Evolutionary conservation across 176 grass and related monocot species (phyloP).

Genomic region (Oropetium thomaeum): DNA sequence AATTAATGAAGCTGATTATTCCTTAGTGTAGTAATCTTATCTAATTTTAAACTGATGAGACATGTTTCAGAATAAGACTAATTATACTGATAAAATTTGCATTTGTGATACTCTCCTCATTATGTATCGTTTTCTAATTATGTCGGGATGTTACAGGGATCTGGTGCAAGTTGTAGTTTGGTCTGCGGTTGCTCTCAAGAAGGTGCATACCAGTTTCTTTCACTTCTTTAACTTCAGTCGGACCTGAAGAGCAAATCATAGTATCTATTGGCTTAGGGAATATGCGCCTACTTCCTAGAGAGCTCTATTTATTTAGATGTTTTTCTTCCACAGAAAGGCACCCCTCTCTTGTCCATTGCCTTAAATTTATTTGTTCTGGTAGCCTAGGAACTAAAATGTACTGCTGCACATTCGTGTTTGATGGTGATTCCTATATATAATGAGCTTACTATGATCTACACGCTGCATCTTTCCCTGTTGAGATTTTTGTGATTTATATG

Average conservation of each 20-base stretch:
- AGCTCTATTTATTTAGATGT: conserved; percentile 46
- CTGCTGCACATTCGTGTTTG: conserved; percentile 34
- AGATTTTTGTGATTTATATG: neutral
- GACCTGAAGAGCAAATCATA: conserved; percentile 34
- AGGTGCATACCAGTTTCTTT: conserved; percentile 30
- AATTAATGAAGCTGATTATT: neutral
- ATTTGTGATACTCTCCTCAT: neutral
- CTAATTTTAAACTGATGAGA: neutral
- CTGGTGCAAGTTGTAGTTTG: conserved; percentile 33
- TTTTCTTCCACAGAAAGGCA: conserved; percentile 39
- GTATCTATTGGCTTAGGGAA: conserved; percentile 41
- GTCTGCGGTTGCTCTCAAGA: conserved; percentile 45
- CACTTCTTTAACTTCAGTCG: conserved; percentile 37
- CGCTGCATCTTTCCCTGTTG: neutral
- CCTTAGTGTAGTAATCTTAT: neutral
- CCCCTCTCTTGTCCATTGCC: conserved; percentile 20
- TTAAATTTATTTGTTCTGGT: conserved; percentile 58
- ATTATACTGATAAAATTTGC: neutral
- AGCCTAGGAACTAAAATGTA: conserved; percentile 51
- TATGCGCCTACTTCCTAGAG: conserved; percentile 32
- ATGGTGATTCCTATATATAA: conserved; percentile 48
- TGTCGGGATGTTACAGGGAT: conserved; percentile 34
- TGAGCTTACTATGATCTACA: conserved; percentile 42
- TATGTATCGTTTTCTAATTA: conserved; percentile 19
- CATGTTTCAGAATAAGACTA: neutral